Base-by-base conservation (phyloP, 176 grass and related monocot species). In the Zea mays region DNA sequence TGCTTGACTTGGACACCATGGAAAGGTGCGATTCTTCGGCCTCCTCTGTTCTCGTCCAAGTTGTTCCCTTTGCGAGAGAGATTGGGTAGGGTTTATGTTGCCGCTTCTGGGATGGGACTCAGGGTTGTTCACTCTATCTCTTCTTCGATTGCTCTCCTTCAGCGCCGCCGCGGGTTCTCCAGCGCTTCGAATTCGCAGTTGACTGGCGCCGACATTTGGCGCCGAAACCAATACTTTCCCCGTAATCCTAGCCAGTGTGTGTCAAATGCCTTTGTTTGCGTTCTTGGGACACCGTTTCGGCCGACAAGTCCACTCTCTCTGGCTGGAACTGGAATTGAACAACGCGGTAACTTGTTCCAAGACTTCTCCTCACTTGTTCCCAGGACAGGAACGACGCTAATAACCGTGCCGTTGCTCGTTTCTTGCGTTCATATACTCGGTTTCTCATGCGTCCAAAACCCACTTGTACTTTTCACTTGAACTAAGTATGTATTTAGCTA, bases 1-100 rank as follows among this genome's bases (percentile, higher is more conserved):
- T 86, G 14, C 77, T 82, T 10, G 86, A 86, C 12, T 65, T 84
- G 10, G 90, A 89, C 71, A 63, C 81, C 61, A 75, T 67, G 48
- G 86, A 87, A 54, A 93, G 90, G 90, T 93, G 12, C 36, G 46
- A 44, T 38, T 44, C 59, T 38, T 61, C 44, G 34, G 38, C 7
- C 20, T 3, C 55, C 54, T n/a, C 71, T 68, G 16, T 21, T 57
- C 16, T 68, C 17, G 3, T 9, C 17, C 65, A 62, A 4, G 40
- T 17, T 33, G 13, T 20, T 46, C 54, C 52, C 15, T 12, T 34
- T 8, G 65, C n/a, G 1, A 10, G 17, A 39, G 21, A 42, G 21
- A 38, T 43, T 62, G 36, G 13, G 34, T 87, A 78, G 44, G 72
- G 81, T 84, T 76, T 54, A 37, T 49, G 39, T 27, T 14, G 21